Evolutionary conservation across 1,139 yeast species (phyloP), one percentile per base, ranked within the genome.

Genomic region (Torulaspora pretoriensis): DNA sequence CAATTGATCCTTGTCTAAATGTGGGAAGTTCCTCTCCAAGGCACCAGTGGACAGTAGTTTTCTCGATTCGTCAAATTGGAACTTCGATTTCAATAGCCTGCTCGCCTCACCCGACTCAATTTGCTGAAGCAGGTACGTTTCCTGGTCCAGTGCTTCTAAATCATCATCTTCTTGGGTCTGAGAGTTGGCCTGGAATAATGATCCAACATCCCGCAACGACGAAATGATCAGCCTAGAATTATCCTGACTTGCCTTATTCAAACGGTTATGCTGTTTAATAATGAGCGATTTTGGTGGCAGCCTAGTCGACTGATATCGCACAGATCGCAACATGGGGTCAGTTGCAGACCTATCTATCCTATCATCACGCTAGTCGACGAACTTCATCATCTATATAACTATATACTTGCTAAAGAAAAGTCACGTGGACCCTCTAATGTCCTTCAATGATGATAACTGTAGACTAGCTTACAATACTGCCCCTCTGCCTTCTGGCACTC

Each of bases 401-500:
- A 27, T 29, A 29, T 29, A 29, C 32, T 29, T 9, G 16, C 5
- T 14, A 10, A 10, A 12, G 10, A 9, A 7, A 13, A 10, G n/a
- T 29, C 32, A 29, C 32, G 32, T 26, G 29, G 13, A 13, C 8
- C 29, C 13, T 26, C 8, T 26, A 8, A 29, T 14, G 32, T 14
- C 8, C 8, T 16, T 29, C 10, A 10, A 13, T 22, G 22, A 16
- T 6, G 13, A 28, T 28, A 19, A 9, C 33, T 13, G 12, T 13
- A 22, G 33, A 36, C 25, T 30, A 38, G 26, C 41, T 22, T 30
- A 38, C 33, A 28, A 40, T 34, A 29, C 43, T 46, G 60, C 97
- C 77, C 64, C 97, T 79, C 65, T 87, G 94, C 58, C 88, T 83
- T 63, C 97, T 78, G 2, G 97, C 97, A 46, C 75, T 75, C 36